These are phyloP conservation scores for Grigorovia humatica DNA, from an alignment of 805 yeast genomes.

Conservation along the genomic window DNA sequence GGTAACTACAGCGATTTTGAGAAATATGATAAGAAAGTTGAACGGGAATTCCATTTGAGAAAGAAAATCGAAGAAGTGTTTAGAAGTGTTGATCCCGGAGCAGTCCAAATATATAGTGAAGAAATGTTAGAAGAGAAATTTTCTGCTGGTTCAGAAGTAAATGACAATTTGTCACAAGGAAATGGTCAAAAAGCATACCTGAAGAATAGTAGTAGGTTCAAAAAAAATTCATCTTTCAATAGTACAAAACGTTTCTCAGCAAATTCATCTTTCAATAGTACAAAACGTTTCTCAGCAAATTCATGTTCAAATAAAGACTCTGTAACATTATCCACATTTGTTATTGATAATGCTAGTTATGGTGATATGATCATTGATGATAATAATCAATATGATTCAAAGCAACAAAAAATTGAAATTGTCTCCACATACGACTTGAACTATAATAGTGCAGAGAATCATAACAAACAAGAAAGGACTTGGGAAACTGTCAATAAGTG, in stretches of 20 bases:
- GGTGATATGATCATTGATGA: conserved; percentile 16
- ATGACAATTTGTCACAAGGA: conserved; percentile 1
- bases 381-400: conserved; percentile 1
- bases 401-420: not conserved
- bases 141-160: conserved; percentile 5
- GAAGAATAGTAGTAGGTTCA: not conserved
- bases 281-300: not conserved
- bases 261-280: not conserved
- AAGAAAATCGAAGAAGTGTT: conserved; percentile 17
- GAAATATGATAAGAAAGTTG: conserved; percentile 27
- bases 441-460: not conserved
- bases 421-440: not conserved
- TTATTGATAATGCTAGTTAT: conserved; percentile 16
- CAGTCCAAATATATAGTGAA: conserved; percentile 12
- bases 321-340: conserved; percentile 3
- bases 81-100: conserved; percentile 9
- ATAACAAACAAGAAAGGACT: not conserved
- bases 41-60: conserved; percentile 26
- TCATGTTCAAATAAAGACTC: not conserved
- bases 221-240: not conserved
- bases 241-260: not conserved
- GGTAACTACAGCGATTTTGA: conserved; percentile 23
- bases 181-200: not conserved
- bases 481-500: not conserved
- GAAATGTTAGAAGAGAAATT: conserved; percentile 10